phyloP scores from a whole-genome alignment of 345 rosid genomes.

The Syzygium grande region DNA sequence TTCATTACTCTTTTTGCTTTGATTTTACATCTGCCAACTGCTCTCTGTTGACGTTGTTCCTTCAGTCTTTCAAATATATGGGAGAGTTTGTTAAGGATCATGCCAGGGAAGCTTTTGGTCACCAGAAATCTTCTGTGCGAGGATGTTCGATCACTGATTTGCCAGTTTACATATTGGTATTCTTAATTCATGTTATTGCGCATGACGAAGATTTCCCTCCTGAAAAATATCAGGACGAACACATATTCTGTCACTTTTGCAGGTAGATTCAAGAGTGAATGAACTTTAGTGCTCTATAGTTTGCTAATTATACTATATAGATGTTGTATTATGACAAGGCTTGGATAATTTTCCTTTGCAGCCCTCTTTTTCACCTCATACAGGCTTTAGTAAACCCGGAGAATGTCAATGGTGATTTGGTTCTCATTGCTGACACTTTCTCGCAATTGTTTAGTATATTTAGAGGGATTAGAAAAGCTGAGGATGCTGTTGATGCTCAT shows the following conservation, averaged over 20 bases:
- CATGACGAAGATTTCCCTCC: slow-evolving; percentile 63
- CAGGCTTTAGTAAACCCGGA: slow-evolving; percentile 36
- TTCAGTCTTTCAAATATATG: slow-evolving; percentile 62
- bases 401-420: slow-evolving; percentile 28
- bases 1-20: neutral
- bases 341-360: slow-evolving; percentile 30
- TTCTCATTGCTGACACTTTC: slow-evolving; percentile 32
- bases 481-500: slow-evolving; percentile 65
- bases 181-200: slow-evolving; percentile 80
- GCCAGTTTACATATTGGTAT: slow-evolving; percentile 70
- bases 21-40: neutral
- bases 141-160: slow-evolving; percentile 43
- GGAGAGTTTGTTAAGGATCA: slow-evolving; percentile 57
- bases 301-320: neutral
- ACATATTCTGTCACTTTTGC: slow-evolving; percentile 52
- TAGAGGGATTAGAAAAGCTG: slow-evolving; percentile 76
- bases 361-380: slow-evolving; percentile 62
- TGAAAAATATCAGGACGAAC: slow-evolving; percentile 61
- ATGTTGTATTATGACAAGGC: neutral
- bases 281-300: neutral
- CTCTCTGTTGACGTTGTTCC: slow-evolving; percentile 8
- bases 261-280: slow-evolving; percentile 22
- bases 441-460: slow-evolving; percentile 44
- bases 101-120: slow-evolving; percentile 35
- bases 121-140: slow-evolving; percentile 28